Base-by-base conservation (phyloP, 495 filamentous ascomycete genomes). In the Aspergillus diversus region DNA sequence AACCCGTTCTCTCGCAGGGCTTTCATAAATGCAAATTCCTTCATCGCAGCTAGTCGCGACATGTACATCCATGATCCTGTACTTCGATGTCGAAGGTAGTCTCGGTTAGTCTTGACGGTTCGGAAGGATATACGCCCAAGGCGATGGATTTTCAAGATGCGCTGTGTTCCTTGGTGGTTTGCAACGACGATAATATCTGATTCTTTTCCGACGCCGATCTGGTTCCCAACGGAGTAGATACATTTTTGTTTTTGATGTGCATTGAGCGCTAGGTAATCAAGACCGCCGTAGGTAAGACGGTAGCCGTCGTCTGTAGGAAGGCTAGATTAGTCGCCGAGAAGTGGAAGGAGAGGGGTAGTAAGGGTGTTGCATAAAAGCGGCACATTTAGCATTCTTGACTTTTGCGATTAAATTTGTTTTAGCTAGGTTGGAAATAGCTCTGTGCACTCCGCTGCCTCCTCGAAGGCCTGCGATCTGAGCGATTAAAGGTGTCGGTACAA, bases 171-270 rank as follows among this genome's bases (percentile, higher is more conserved):
- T 15, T 77, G 77, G 59, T 86, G 80, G 69, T 90, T 84, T 48
- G 95, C 92, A 49, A 96, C 93, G 39, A 97, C 88, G 75, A 92
- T 89, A 72, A 99, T 98, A 75, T 99, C 95, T 67, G 87, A 92
- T 78, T 99, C 95, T 78, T 99, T 99, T 67, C 95, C 95, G 7
- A 97, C 92, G 57, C 96, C 95, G 66, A 99, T 90, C 70, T 96
- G 93, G 77, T 90, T 94, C 54, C 95, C 95, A 31, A 97, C 91
- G 60, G 89, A 93, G 84, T 96, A 97, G 48, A 97, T 84, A 66
- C 80, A 82, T 57, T 87, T 85, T 60, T 87, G 81, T 69, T 89
- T 90, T 17, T 92, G 87, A 77, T 97, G 90, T 7, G 92, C 87
- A 73, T 98, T 89, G 57, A 99, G 84, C 9, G 95, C 92, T 15